A percentile compares a stretch with the other conserved stretches of the same genome.
Evolutionary conservation across 164 flowering plant species (phyloP).

Genomic region (Euptelea pleiosperma): DNA sequence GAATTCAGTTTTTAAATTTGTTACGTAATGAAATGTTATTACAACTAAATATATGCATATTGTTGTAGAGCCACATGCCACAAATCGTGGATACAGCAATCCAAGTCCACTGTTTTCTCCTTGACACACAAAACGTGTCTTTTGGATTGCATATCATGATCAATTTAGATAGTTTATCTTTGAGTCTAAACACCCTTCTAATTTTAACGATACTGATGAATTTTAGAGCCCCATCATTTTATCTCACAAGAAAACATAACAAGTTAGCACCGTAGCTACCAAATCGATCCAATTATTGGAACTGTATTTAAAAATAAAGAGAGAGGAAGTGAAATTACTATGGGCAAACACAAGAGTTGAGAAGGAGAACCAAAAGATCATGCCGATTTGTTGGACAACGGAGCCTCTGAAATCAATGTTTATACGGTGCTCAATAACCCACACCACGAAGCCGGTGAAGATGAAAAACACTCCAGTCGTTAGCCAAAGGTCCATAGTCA

Average conservation of each 20-base stretch:
- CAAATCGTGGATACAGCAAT: not conserved
- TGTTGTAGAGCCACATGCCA: not conserved
- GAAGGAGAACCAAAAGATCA: constrained; percentile 4
- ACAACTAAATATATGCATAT: not conserved
- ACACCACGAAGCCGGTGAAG: constrained; percentile 6
- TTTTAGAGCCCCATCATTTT: not conserved
- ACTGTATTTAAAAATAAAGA: too few relatives aligned
- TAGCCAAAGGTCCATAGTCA: too few relatives aligned
- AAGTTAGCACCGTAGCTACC: too few relatives aligned
- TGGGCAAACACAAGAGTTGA: constrained; percentile 12
- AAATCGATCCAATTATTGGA: too few relatives aligned
- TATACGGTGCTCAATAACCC: constrained; percentile 7
- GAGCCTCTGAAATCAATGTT: constrained; percentile 8
- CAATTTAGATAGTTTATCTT: too few relatives aligned
- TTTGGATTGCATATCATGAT: not conserved
- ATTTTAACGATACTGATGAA: too few relatives aligned
- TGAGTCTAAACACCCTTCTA: too few relatives aligned
- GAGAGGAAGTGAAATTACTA: not conserved
- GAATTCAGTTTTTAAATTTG: too few relatives aligned
- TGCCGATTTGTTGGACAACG: not conserved
- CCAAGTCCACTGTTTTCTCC: not conserved
- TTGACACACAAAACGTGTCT: not conserved
- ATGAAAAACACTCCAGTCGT: not conserved
- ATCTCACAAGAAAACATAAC: not conserved
- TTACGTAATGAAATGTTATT: too few relatives aligned